phyloP scores from a whole-genome alignment of 2,329 filamentous ascomycete species.

The Camillea tinctor region DNA sequence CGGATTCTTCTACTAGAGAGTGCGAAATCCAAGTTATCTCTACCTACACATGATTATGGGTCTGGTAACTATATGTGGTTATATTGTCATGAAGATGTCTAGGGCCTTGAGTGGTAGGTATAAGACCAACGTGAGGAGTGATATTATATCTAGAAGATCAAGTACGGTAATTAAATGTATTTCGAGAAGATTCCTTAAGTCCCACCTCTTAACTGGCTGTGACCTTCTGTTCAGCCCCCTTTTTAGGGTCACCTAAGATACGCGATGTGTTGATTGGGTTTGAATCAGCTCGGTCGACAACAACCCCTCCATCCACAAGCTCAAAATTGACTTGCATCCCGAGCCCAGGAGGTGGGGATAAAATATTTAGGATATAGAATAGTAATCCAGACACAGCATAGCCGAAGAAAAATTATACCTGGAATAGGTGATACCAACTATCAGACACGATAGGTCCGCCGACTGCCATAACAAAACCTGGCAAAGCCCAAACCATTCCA shows the following conservation, averaged over 20 bases:
- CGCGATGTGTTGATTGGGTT: not conserved
- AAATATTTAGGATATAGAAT: constrained; percentile 9
- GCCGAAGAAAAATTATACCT: constrained; percentile 14
- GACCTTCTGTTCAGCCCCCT: constrained; percentile 2
- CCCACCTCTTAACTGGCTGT: not conserved
- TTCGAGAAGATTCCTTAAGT: not conserved
- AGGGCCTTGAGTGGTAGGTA: too few species aligned
- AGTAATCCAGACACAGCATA: constrained; percentile 9
- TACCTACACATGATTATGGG: too few species aligned
- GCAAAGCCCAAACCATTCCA: constrained; percentile 12
- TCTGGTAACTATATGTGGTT: too few species aligned
- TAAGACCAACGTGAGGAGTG: too few species aligned
- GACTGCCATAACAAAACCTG: constrained; percentile 14
- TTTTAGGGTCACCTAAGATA: not conserved
- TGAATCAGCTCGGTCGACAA: not conserved
- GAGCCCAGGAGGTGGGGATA: constrained; percentile 10
- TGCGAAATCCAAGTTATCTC: too few species aligned
- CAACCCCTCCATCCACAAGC: constrained; percentile 1
- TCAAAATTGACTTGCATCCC: constrained; percentile 9
- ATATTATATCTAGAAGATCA: too few species aligned
- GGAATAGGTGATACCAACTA: constrained; percentile 13
- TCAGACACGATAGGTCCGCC: constrained; percentile 8
- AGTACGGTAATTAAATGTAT: not conserved
- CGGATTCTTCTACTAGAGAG: too few species aligned
- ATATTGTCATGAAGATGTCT: too few species aligned